Percentiles rank a stretch among this genome's conserved stretches.
Evolutionary conservation across 2,329 filamentous ascomycete genomes (phyloP).

Genomic region (Colletotrichum sp.): DNA sequence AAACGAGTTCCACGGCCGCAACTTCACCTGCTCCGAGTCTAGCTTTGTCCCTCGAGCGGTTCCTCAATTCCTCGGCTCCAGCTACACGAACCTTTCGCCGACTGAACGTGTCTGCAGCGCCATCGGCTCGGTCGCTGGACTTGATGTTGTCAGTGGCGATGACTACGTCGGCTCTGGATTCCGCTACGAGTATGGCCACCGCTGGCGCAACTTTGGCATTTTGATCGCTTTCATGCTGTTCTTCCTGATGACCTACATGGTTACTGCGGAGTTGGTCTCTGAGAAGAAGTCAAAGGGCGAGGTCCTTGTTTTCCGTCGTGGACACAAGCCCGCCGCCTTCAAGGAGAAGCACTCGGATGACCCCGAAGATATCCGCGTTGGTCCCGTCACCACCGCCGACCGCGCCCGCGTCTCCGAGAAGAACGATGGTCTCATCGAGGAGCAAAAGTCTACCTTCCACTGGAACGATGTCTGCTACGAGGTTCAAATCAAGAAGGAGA

Average conservation of each 20-base stretch:
- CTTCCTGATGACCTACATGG: constrained; percentile 66
- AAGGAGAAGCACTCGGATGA: constrained; percentile 69
- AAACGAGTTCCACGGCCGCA: constrained; percentile 77
- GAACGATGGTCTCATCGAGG: constrained; percentile 45
- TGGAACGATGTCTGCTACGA: constrained; percentile 84
- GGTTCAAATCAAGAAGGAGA: constrained; percentile 78
- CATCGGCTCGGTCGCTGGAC: constrained; percentile 62
- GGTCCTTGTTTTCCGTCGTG: constrained; percentile 75
- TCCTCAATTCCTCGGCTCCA: background rate
- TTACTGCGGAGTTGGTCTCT: constrained; percentile 69
- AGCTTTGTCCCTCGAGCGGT: constrained; percentile 46
- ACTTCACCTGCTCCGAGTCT: constrained; percentile 54
- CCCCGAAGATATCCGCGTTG: constrained; percentile 55
- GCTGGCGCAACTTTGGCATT: constrained; percentile 77
- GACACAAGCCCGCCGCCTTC: constrained; percentile 63
- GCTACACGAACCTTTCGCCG: constrained; percentile 38
- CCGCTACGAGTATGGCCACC: constrained; percentile 61
- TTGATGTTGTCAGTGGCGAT: constrained; percentile 59
- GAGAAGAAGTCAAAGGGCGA: constrained; percentile 77
- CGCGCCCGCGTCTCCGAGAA: constrained; percentile 40
- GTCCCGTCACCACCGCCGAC: constrained; percentile 51
- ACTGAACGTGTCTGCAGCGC: constrained; percentile 60
- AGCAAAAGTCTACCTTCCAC: constrained; percentile 80
- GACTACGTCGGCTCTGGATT: constrained; percentile 60
- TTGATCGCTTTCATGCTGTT: constrained; percentile 68